Base-by-base conservation (phyloP, 2,329 filamentous ascomycete genomes). In the Trichoderma sp. region DNA sequence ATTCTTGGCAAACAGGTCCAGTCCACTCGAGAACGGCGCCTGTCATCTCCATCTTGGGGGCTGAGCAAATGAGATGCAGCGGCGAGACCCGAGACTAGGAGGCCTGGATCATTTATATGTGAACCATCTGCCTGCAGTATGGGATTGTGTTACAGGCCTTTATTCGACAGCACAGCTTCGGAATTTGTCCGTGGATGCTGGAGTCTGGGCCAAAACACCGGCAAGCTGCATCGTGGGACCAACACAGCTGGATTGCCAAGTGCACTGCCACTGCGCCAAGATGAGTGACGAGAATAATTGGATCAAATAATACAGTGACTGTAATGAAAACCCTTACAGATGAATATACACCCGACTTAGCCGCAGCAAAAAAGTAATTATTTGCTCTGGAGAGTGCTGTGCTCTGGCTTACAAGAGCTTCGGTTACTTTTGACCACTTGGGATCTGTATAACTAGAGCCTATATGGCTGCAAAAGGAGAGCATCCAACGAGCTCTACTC, bases 251-350 rank as follows among this genome's bases (percentile, higher is more conserved):
- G 24, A 53, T 16, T 52, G 55, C 64, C 55, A 59, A 67, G 64
- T 40, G 64, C 64, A 67, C 64, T 27, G 64, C 55, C 55, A 49
- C 10, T 24, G 40, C 24, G 55, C 64, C 55, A 57, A 66, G 62
- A 35, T 27, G 14, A 55, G 29, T 49, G 3, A 35, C 33, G 33
- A 35, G 33, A 35, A 35, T 35, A 35, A 35, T 11, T 35, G 33
- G 33, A 35, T 13, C 11, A 35, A 35, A 35, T 35, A 14, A 11
- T 11, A 35, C 33, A 35, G 33, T 35, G 1, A 35, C 33, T 14
- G 33, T 35, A 5, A 35, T 14, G 14, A 5, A 11, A 35, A 13
- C 1, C 10, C 33, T 37, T 13, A 37, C 13, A 37, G 35, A 13
- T 37, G 11, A 37, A 14, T 40, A 40, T 40, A 16, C 16, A 19